Evolutionary conservation across 176 grass and related monocot genomes (phyloP).

Genomic region (Secale cereale): DNA sequence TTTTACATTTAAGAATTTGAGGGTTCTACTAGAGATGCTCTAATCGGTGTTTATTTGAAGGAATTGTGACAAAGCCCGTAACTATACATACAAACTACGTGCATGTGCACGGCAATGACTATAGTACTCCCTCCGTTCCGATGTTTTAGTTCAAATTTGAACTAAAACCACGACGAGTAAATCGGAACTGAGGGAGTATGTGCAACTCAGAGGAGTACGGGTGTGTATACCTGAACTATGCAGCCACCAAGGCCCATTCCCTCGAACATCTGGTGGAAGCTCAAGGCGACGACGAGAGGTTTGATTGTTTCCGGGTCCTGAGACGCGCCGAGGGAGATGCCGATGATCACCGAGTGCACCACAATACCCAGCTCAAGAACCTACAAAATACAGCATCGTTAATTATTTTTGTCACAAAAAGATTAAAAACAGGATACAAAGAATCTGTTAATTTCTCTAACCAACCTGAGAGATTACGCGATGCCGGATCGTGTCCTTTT

Average conservation of each 20-base stretch:
- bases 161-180: too few species aligned
- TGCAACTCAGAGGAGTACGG: not conserved
- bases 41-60: accelerated
- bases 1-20: too few species aligned
- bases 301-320: constrained; percentile 42
- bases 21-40: too few species aligned
- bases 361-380: constrained; percentile 72
- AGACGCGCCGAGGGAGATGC: constrained; percentile 61
- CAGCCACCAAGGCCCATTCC: constrained; percentile 81
- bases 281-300: constrained; percentile 56
- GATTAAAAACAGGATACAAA: not conserved
- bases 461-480: constrained; percentile 52
- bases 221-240: constrained; percentile 54
- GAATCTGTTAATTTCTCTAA: not conserved
- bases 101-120: not conserved
- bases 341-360: constrained; percentile 85
- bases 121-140: not conserved
- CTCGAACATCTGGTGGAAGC: constrained; percentile 85
- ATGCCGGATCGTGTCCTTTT: constrained; percentile 26
- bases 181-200: too few species aligned
- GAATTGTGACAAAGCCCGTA: not conserved
- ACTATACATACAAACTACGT: not conserved
- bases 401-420: too few species aligned
- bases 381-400: constrained; percentile 2
- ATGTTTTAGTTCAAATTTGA: too few species aligned